Base-by-base conservation (phyloP, 164 flowering plant genomes). In the Pachysandra terminalis region DNA sequence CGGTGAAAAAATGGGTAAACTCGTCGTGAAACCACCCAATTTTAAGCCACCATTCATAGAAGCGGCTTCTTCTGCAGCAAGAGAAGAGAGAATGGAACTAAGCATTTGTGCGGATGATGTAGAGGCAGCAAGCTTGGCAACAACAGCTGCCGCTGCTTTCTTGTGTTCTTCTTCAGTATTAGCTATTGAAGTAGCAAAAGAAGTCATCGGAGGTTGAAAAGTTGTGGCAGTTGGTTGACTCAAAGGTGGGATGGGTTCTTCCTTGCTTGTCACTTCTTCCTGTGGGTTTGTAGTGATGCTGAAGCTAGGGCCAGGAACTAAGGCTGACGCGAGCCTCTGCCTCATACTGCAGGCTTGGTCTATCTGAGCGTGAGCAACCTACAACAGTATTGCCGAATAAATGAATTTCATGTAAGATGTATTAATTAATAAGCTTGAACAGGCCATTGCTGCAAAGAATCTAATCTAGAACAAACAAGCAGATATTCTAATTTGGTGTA, bases 91-190 rank as follows among this genome's bases (percentile, higher is more conserved):
- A 48, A 87, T 84, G 19, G 89, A 82, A 16, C 87, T 71, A 55
- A 90, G 84, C 88, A 90, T 88, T 75, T 86, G 90, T 0, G 90
- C 91, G 5, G 92, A 88, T 23, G 94, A 86, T 66, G 92, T 76
- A 24, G 93, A 88, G 21, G 96, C 89, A 35, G 94, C 75, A 63
- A 90, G 88, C 71, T 82, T 88, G 68, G 96, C 96, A 40, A 88
- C 92, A 64, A 90, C 81, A 65, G 90, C 90, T 49, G 94, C 96
- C 26, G 87, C 85, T 6, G 87, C 81, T 77, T 79, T 85, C 74
- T 83, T 87, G 65, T 75, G 81, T 26, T 81, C 85, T 61, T 86
- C 93, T 40, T 80, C 88, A 53, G 74, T 67, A 17, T 75, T 19
- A 45, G 64, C 52, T 63, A 45, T 77, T 17, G 75, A 7, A 54